Conservation (phyloP, 2,329 filamentous ascomycete species). For the Diaporthe ampelina region DNA sequence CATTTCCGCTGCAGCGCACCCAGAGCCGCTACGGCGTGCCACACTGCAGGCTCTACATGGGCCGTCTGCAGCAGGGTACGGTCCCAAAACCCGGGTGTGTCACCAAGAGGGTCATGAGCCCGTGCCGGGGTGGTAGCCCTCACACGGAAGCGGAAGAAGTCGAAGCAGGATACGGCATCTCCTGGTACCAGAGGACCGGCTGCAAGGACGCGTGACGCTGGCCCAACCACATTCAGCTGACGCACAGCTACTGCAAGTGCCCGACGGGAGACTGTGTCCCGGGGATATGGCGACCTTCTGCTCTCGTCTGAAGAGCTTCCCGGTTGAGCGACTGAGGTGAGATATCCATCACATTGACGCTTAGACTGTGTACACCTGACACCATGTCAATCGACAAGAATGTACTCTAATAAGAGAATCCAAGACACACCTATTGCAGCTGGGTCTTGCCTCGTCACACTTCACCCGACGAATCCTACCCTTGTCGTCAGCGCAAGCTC, state of each 20-base stretch:
- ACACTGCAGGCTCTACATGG: conserved; percentile 52
- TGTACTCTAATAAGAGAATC: too few species aligned
- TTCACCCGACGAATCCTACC: conserved; percentile 54
- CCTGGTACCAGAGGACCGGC: conserved; percentile 23
- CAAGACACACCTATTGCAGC: conserved; percentile 46
- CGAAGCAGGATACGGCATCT: conserved; percentile 46
- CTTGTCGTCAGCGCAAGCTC: background rate
- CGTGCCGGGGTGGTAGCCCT: conserved; percentile 45
- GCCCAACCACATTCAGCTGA: conserved; percentile 48
- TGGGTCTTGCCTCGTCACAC: conserved; percentile 52
- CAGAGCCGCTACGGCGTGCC: conserved; percentile 53
- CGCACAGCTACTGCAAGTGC: conserved; percentile 49
- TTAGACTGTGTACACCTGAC: conserved; percentile 41
- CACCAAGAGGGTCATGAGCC: background rate
- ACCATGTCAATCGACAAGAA: background rate
- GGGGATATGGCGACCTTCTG: background rate
- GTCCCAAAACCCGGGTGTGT: conserved; percentile 49
- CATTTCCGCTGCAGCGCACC: conserved; percentile 52
- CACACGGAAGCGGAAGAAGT: conserved; percentile 53
- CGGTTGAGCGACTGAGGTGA: conserved; percentile 28
- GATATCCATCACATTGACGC: conserved; percentile 53
- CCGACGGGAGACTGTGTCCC: conserved; percentile 47
- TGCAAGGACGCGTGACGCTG: conserved; percentile 46
- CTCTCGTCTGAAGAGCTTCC: background rate
- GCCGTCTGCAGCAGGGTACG: conserved; percentile 51